Base-by-base conservation (phyloP, 1,284 basidiomycete genomes). In the Veloboletus limbatus region DNA sequence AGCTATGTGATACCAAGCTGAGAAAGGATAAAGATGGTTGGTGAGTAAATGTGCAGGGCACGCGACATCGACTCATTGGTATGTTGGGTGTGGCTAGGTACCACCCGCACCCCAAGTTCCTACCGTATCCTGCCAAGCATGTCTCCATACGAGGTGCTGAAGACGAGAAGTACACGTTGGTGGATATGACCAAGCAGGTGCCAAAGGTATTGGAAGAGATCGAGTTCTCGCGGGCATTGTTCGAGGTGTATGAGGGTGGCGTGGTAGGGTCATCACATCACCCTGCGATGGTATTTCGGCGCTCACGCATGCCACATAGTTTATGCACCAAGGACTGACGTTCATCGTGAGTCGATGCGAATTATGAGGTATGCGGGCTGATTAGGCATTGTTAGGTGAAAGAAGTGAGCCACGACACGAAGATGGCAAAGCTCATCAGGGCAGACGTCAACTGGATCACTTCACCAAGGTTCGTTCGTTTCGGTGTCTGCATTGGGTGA, bases 381-480 rank as follows among this genome's bases (percentile, higher is more conserved):
- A 60, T 37, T 3, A 13, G 18, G 18, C 13, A n/a, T 32, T 8
- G 1, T 26, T 16, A 90, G 85, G 78, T 93, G 45, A 78, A 81
- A 59, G 88, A 93, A 63, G 76, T 95, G 45, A 86, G 77, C 52
- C 93, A 95, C 59, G 91, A 94, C 57, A 70, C 77, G 7, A 87
- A 80, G 59, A 72, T 84, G 42, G 92, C 87, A 1, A 82, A 77
- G 57, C 76, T 93, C 24, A 65, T 84, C 6, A 76, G 79, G 44
- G 77, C 85, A 8, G 84, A 92, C 51, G 86, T 94, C 49, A 90
- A 88, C 55, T 95, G 88, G 80, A 81, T 81, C 43, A 96, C 92
- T 11, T 80, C 80, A 27, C 88, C 85, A 9, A 77, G 84, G 86
- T 83, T 49, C 24, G 69, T 56, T 37, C 6, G 9, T 27, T 25